phyloP scores from a whole-genome alignment of 345 rosid genomes.

The Eucalyptus leucophloia region DNA sequence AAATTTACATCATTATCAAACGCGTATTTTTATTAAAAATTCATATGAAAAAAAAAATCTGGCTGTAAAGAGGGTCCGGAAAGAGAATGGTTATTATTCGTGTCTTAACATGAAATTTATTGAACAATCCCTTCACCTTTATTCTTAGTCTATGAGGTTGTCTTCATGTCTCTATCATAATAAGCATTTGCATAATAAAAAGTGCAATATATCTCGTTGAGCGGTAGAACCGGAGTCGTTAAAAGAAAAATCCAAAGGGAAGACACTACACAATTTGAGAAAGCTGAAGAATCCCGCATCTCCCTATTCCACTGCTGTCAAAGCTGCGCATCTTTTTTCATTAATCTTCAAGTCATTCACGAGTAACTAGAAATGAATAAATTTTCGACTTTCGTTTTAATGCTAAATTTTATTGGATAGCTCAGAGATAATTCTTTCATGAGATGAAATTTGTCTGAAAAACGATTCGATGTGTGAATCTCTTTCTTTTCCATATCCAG shows the following conservation, averaged over 20 bases:
- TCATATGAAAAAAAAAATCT: too few relatives aligned
- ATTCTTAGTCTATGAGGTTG: not conserved
- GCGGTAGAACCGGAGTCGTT: not conserved
- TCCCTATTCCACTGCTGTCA: not conserved
- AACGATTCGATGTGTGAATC: too few relatives aligned
- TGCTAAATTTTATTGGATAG: too few relatives aligned
- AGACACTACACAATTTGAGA: not conserved
- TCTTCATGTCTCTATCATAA: not conserved
- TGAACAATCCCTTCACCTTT: not conserved
- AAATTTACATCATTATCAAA: too few relatives aligned
- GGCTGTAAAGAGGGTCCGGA: accelerated
- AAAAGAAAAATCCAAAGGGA: not conserved
- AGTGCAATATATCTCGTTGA: not conserved
- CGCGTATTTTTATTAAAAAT: too few relatives aligned
- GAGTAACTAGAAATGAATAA: not conserved
- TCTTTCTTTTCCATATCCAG: not conserved
- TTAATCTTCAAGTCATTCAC: not conserved
- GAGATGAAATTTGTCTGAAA: not conserved
- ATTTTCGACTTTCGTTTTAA: not conserved
- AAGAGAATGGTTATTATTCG: too few relatives aligned
- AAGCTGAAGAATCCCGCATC: not conserved
- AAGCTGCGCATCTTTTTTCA: not conserved
- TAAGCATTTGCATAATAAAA: not conserved
- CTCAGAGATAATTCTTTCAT: not conserved
- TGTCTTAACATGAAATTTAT: not conserved